Evolutionary conservation across 192 early-diverging fungal genomes (phyloP).

Genomic region (Entophlyctis helioformis): DNA sequence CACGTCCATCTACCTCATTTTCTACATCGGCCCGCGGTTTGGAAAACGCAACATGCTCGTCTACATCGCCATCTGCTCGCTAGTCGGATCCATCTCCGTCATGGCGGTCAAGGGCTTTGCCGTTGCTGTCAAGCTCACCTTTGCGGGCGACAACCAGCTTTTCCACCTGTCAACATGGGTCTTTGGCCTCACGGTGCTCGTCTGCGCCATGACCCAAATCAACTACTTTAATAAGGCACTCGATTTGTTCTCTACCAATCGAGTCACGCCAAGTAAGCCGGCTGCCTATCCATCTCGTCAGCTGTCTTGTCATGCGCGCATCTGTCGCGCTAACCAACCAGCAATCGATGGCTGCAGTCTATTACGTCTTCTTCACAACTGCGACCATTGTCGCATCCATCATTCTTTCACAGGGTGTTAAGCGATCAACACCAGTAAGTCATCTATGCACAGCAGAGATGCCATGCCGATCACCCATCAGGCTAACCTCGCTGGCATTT

Average conservation of each 20-base stretch:
- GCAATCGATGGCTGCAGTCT: conserved; percentile 52
- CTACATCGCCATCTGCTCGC: conserved; percentile 90
- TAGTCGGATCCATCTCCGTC: conserved; percentile 83
- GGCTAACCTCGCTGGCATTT: not conserved
- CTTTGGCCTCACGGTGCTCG: conserved; percentile 63
- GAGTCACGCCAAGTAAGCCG: conserved; percentile 31
- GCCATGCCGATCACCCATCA: not conserved
- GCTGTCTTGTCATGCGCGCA: not conserved
- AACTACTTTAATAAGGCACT: conserved; percentile 98
- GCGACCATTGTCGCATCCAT: conserved; percentile 84
- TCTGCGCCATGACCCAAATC: conserved; percentile 88
- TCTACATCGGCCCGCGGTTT: conserved; percentile 60
- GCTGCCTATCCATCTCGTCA: too few species aligned
- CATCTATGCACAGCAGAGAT: not conserved
- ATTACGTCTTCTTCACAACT: conserved; percentile 93
- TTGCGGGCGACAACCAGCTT: conserved; percentile 87
- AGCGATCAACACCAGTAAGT: conserved; percentile 7
- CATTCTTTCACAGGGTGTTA: conserved; percentile 80
- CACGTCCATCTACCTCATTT: conserved; percentile 68
- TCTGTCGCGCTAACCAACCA: not conserved
- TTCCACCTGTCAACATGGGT: conserved; percentile 80
- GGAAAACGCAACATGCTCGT: conserved; percentile 75
- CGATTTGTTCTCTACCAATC: conserved; percentile 82
- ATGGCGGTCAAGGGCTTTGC: conserved; percentile 91
- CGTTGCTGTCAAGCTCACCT: conserved; percentile 82